Percentiles rank a stretch among this genome's conserved stretches.
These are phyloP conservation scores for Leishmania gerbilli DNA, from an alignment of 208 protist genomes.

Conservation along the genomic window DNA sequence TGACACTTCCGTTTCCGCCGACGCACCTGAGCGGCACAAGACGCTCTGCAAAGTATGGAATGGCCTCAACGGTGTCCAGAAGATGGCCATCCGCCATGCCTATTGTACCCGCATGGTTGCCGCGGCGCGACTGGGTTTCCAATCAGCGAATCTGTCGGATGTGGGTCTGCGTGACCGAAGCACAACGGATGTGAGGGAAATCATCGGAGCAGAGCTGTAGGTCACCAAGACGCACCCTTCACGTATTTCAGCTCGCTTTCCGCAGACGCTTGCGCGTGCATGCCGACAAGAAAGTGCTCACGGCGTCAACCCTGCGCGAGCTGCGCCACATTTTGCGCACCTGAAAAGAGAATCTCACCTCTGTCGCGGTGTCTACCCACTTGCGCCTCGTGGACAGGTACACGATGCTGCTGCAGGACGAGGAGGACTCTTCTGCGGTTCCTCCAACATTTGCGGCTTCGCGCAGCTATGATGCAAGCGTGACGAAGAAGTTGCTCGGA, in stretches of 20 bases:
- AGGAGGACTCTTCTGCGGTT: slow-evolving; percentile 13
- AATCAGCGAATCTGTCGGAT: slow-evolving; percentile 56
- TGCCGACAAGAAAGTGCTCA: slow-evolving; percentile 66
- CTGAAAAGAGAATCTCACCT: slow-evolving; percentile 26
- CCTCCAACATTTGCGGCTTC: background rate
- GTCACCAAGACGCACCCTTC: slow-evolving; percentile 45
- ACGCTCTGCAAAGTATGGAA: slow-evolving; percentile 85
- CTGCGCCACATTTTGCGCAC: slow-evolving; percentile 45
- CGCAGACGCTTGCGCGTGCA: slow-evolving; percentile 63
- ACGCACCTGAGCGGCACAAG: slow-evolving; percentile 47
- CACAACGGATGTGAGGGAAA: slow-evolving; percentile 72
- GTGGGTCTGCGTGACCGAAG: slow-evolving; percentile 58
- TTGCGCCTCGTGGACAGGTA: slow-evolving; percentile 33
- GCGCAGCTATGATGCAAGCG: background rate
- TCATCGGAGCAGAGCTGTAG: slow-evolving; percentile 74
- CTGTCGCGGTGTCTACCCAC: slow-evolving; percentile 16
- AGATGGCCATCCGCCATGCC: slow-evolving; percentile 57
- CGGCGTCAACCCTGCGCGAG: slow-evolving; percentile 59
- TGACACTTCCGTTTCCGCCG: slow-evolving; percentile 38
- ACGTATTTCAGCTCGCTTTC: slow-evolving; percentile 77
- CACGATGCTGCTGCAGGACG: slow-evolving; percentile 20
- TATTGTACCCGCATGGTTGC: slow-evolving; percentile 47
- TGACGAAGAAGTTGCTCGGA: too few species aligned
- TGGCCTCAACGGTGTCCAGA: slow-evolving; percentile 53
- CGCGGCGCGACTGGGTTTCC: slow-evolving; percentile 34